Conservation (phyloP, 306 rosid species). For the Dicorynia guianensis region DNA sequence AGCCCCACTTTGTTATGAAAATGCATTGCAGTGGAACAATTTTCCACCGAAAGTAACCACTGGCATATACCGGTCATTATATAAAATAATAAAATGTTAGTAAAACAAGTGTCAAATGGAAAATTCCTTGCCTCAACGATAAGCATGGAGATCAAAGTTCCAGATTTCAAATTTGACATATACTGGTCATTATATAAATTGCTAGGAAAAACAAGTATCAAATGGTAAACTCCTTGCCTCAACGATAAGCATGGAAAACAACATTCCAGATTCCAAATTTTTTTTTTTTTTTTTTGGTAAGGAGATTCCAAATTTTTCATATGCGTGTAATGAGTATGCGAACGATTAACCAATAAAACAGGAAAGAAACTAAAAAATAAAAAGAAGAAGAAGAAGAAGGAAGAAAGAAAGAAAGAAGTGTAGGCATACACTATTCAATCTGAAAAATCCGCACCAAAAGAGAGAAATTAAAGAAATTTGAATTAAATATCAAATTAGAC, state of each 20-base stretch:
- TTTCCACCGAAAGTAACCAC: neutral
- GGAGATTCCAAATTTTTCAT: slow-evolving; percentile 19
- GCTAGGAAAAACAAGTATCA: neutral
- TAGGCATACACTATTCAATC: neutral
- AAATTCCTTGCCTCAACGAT: slow-evolving; percentile 22
- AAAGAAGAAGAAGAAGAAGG: neutral
- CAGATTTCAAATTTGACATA: too few species aligned
- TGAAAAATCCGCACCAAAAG: neutral
- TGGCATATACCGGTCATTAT: neutral
- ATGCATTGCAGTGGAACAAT: slow-evolving; percentile 7
- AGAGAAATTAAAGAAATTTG: neutral
- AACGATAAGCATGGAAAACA: neutral
- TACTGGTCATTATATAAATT: neutral
- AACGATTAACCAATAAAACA: slow-evolving; percentile 18
- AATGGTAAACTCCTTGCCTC: slow-evolving; percentile 18
- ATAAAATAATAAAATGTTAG: neutral
- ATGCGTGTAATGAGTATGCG: neutral
- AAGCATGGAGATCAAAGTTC: neutral
- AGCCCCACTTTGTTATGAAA: slow-evolving; percentile 33
- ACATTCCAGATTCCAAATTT: too few species aligned
- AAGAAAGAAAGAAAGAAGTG: neutral
- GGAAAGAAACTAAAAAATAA: neutral
- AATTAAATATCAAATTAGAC: too few species aligned
- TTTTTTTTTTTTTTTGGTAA: too few species aligned
- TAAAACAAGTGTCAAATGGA: neutral